Conservation (phyloP, 345 rosid species). For the Populus euphratica region DNA sequence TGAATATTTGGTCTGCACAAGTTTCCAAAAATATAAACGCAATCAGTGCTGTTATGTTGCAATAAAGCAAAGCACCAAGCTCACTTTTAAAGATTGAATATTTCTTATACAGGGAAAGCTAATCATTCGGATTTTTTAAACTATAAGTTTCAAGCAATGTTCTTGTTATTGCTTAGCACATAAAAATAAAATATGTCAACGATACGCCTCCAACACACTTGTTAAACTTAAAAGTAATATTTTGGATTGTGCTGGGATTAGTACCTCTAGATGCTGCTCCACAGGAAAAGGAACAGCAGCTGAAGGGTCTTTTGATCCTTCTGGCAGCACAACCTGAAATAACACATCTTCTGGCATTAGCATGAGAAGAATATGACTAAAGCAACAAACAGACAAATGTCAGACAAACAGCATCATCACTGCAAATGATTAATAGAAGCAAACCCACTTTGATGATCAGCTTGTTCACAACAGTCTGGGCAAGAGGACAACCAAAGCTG, state of each 20-base stretch:
- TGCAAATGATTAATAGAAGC: slow-evolving; percentile 1
- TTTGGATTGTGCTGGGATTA: neutral
- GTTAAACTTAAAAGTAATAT: neutral
- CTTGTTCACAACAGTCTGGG: slow-evolving; percentile 82
- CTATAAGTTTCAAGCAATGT: neutral
- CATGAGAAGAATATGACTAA: slow-evolving; percentile 1
- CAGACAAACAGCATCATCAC: slow-evolving; percentile 4
- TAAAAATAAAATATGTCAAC: neutral
- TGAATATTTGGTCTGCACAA: slow-evolving; percentile 77
- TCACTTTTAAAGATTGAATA: neutral
- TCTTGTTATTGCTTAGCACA: neutral
- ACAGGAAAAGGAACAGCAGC: slow-evolving; percentile 79
- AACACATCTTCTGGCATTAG: slow-evolving; percentile 12
- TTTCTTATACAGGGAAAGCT: neutral
- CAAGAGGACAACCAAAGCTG: slow-evolving; percentile 90
- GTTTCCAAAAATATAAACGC: neutral
- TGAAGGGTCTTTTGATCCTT: slow-evolving; percentile 90
- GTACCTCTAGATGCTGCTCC: slow-evolving; percentile 75
- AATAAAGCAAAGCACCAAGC: neutral
- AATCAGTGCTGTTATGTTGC: neutral
- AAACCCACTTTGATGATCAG: slow-evolving; percentile 74
- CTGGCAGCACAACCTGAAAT: slow-evolving; percentile 88
- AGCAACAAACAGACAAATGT: slow-evolving; percentile 3
- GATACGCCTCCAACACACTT: neutral
- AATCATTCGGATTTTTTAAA: neutral